phyloP scores from a whole-genome alignment of 2,329 filamentous ascomycete genomes.

The Bipolaris zeicola region DNA sequence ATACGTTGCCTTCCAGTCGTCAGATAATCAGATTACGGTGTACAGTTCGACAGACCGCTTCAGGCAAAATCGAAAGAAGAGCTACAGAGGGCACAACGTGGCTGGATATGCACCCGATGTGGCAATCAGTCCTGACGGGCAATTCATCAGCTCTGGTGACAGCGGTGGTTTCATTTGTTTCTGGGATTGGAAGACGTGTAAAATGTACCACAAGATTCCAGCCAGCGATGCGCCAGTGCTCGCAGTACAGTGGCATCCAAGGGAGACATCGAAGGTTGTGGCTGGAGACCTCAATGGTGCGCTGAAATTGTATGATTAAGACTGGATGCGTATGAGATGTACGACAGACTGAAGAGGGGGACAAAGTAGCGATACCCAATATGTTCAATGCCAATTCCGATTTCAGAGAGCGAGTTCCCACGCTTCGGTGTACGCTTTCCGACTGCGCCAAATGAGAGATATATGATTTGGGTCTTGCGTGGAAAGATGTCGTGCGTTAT shows the following conservation, averaged over 20 bases:
- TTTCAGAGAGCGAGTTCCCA: background rate
- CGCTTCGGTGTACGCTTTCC: background rate
- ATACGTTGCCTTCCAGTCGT: constrained; percentile 90
- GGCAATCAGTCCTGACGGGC: constrained; percentile 85
- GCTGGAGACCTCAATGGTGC: constrained; percentile 88
- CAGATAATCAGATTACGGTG: constrained; percentile 95
- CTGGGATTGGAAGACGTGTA: constrained; percentile 99
- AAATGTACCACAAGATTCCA: constrained; percentile 96
- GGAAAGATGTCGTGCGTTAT: constrained; percentile 1
- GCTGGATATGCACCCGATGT: constrained; percentile 92
- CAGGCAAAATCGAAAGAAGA: constrained; percentile 96
- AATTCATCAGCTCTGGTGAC: constrained; percentile 87
- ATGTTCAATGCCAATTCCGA: constrained; percentile 5
- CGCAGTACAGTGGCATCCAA: constrained; percentile 94
- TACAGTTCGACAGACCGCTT: constrained; percentile 96
- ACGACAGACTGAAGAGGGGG: background rate
- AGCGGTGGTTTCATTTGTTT: constrained; percentile 89
- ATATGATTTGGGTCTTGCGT: background rate
- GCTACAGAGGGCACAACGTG: constrained; percentile 93
- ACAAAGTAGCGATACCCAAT: constrained; percentile 6
- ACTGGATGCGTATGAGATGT: background rate
- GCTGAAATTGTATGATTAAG: constrained; percentile 89
- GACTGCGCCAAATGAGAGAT: background rate
- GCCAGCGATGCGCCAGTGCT: constrained; percentile 82
- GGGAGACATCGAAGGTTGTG: constrained; percentile 92